Base-by-base conservation (phyloP, 805 yeast genomes). In the Candida sithepensis region DNA sequence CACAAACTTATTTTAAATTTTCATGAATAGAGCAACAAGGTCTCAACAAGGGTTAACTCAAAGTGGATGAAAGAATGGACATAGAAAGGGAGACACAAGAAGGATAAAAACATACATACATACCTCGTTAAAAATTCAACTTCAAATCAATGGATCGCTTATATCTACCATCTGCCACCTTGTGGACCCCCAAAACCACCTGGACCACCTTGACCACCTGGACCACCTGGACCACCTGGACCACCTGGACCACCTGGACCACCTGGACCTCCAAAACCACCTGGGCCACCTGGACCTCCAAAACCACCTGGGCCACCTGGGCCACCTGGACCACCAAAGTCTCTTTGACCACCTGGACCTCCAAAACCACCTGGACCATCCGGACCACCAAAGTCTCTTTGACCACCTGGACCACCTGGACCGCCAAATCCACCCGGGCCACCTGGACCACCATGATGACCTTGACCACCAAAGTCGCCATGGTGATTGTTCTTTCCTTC, bases 401-500 rank as follows among this genome's bases (percentile, higher is more conserved):
- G 52, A 44, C 54, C 42, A 39, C 58, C 45, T n/a, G 28, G 28
- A 24, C 28, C 28, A 24, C 28, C 28, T 24, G 28, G 28, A 24
- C 28, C 28, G 10, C 21, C 38, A 24, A 24, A 24, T 24, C 28
- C 28, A 24, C 28, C 28, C 9, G 28, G 28, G 10, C 28, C 28
- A 24, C 30, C 21, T 24, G 43, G 21, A 10, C 28, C 39, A 36
- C 21, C 22, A 18, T 5, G 19, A 36, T 22, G 20, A 59, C 54
- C 33, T 45, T 49, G 46, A n/a, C 50, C 50, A 24, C 46, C 43
- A 16, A 32, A 32, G 14, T 40, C 24, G 10, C 28, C 28, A 55
- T 52, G 44, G 43, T 57, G 28, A 48, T 71, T 72, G 51, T 61
- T 57, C 40, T 54, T 58, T 30, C 14, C 16, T 46, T 55, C 54